Percentiles rank a stretch among this genome's conserved stretches.
These are phyloP conservation scores for Cyclocybe aegerita DNA, from an alignment of 768 basidiomycete species.

Conservation along the genomic window DNA sequence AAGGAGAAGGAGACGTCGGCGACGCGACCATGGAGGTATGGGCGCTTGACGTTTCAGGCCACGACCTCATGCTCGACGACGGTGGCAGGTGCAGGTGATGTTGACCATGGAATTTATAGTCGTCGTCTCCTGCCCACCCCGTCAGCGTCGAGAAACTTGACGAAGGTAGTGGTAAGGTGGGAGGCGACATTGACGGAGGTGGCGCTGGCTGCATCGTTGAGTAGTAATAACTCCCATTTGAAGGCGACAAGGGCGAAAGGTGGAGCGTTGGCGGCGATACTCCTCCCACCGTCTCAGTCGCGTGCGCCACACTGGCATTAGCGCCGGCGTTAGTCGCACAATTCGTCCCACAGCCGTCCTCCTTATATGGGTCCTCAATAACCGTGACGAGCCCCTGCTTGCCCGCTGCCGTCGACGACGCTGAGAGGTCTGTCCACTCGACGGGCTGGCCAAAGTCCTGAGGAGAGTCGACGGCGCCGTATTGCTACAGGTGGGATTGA, in stretches of 20 bases:
- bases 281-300: too few species aligned
- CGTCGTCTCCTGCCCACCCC: slow-evolving; percentile 33
- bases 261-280: slow-evolving; percentile 14
- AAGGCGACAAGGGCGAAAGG: slow-evolving; percentile 8
- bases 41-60: slow-evolving; percentile 5
- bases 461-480: slow-evolving; percentile 15
- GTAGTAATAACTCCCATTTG: slow-evolving; percentile 17
- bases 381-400: slow-evolving; percentile 23
- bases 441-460: slow-evolving; percentile 17
- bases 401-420: slow-evolving; percentile 12
- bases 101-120: slow-evolving; percentile 18
- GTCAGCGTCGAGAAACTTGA: slow-evolving; percentile 36
- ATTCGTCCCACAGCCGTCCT: slow-evolving; percentile 16
- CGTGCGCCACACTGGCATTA: background rate
- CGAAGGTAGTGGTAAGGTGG: slow-evolving; percentile 17
- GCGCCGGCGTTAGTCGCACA: slow-evolving; percentile 11
- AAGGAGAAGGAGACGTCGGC: slow-evolving; percentile 7
- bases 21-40: background rate
- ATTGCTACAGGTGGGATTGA: slow-evolving; percentile 16
- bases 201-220: slow-evolving; percentile 1
- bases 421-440: slow-evolving; percentile 23
- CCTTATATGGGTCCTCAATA: slow-evolving; percentile 25
- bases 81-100: background rate
- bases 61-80: slow-evolving; percentile 8
- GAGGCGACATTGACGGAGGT: slow-evolving; percentile 5